Conservation (phyloP, 441 rosid species). For the Macaranga tanarius region DNA sequence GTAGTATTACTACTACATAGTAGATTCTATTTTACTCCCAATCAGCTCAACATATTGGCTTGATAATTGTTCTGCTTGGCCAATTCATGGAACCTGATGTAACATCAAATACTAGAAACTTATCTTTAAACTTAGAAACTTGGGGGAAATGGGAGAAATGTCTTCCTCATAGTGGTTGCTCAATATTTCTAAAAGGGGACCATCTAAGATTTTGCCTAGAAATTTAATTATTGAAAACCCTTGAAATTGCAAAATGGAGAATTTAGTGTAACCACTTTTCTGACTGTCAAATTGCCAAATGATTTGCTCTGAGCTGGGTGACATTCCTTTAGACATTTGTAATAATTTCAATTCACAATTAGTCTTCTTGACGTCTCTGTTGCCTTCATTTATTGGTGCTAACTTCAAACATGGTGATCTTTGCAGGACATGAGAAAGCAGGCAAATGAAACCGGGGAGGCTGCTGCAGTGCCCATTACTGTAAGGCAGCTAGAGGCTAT, state of each 20-base stretch:
- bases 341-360: neutral
- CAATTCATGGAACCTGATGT: neutral
- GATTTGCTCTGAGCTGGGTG: neutral
- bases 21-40: neutral
- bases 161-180: neutral
- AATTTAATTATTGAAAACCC: neutral
- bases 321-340: neutral
- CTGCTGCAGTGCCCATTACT: slow-evolving; percentile 84
- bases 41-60: neutral
- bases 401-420: slow-evolving; percentile 10
- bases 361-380: neutral
- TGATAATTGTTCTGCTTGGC: neutral
- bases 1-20: slow-evolving; percentile 30
- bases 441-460: slow-evolving; percentile 94
- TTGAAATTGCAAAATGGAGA: neutral
- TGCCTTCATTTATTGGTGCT: neutral
- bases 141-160: neutral
- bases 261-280: neutral
- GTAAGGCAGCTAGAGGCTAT: slow-evolving; percentile 98
- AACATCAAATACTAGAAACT: neutral
- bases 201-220: neutral
- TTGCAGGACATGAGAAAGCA: slow-evolving; percentile 89
- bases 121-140: neutral
- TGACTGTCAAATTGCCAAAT: neutral
- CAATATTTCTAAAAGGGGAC: neutral